Conservation (phyloP, 345 rosid species). For the Arabis hirsuta region DNA sequence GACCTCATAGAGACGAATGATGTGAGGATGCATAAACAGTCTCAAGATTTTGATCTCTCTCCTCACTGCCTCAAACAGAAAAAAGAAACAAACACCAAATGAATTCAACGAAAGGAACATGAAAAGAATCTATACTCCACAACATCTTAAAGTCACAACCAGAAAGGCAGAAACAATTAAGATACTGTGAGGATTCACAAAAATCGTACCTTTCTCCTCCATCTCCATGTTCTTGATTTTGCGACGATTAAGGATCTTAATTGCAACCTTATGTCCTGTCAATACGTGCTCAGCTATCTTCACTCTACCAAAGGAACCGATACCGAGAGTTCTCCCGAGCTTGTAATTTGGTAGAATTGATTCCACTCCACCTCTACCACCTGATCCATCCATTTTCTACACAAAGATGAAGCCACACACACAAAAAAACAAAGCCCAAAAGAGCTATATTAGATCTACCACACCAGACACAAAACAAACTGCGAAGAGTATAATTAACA, state of each 20-base stretch:
- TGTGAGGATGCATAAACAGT: slow-evolving; percentile 95
- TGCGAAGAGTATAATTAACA: background rate
- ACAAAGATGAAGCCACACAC: background rate
- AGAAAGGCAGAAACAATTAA: slow-evolving; percentile 19
- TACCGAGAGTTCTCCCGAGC: slow-evolving; percentile 87
- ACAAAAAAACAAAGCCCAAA: slow-evolving; percentile 1
- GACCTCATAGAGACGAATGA: slow-evolving; percentile 88
- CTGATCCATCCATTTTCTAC: slow-evolving; percentile 64
- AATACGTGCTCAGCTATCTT: slow-evolving; percentile 85
- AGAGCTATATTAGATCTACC: slow-evolving; percentile 3
- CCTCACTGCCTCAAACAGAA: slow-evolving; percentile 60
- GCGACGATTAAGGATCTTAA: slow-evolving; percentile 90
- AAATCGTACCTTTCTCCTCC: slow-evolving; percentile 82
- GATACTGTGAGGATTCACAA: background rate
- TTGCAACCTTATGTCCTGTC: slow-evolving; percentile 92
- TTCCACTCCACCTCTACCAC: slow-evolving; percentile 59
- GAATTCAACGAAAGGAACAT: background rate
- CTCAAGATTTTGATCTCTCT: slow-evolving; percentile 93
- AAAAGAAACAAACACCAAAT: background rate
- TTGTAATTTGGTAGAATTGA: slow-evolving; percentile 67
- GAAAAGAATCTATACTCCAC: slow-evolving; percentile 6
- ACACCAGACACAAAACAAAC: slow-evolving; percentile 13
- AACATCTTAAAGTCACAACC: background rate
- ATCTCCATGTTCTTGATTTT: slow-evolving; percentile 78
- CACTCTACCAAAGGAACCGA: slow-evolving; percentile 94